A percentile compares a stretch with the other conserved stretches of the same genome.
phyloP scores from a whole-genome alignment of 164 flowering plant species.

The Cinnamomum micranthum region DNA sequence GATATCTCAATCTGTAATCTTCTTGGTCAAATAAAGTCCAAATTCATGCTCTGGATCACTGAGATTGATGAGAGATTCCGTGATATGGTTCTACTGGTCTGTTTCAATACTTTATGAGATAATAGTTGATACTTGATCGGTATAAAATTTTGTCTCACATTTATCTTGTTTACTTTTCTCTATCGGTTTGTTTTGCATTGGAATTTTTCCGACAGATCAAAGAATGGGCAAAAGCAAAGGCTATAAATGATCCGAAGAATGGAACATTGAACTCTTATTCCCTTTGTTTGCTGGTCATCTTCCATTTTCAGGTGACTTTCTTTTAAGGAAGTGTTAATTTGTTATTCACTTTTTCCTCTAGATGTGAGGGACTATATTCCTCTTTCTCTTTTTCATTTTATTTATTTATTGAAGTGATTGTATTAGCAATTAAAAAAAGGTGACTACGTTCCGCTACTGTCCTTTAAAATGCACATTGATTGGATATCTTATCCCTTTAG shows the following conservation, averaged over 20 bases:
- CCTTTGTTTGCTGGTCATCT: conserved; percentile 68
- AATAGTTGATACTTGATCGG: not conserved
- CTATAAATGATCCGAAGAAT: conserved; percentile 64
- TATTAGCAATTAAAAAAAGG: too few species aligned
- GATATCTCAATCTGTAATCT: conserved; percentile 80
- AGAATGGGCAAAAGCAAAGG: conserved; percentile 91
- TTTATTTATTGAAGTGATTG: too few species aligned
- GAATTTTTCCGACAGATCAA: conserved; percentile 55
- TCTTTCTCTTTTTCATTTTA: too few species aligned
- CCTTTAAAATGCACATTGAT: too few species aligned
- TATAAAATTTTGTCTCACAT: not conserved
- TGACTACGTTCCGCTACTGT: too few species aligned
- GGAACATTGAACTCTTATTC: conserved; percentile 88
- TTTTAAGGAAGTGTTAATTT: not conserved
- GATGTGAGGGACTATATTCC: too few species aligned
- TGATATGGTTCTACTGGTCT: conserved; percentile 81
- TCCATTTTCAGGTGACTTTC: conserved; percentile 85
- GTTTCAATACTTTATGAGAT: not conserved
- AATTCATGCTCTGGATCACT: conserved; percentile 65
- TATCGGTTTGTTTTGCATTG: conserved; percentile 6
- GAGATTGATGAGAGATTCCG: conserved; percentile 80
- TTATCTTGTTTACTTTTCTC: not conserved
- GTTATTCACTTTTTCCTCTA: not conserved
- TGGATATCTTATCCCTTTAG: too few species aligned
- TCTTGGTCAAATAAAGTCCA: conserved; percentile 74